These are phyloP conservation scores for Trichoderma afroharzianum DNA, from an alignment of 2,329 filamentous ascomycete species.

Conservation along the genomic window DNA sequence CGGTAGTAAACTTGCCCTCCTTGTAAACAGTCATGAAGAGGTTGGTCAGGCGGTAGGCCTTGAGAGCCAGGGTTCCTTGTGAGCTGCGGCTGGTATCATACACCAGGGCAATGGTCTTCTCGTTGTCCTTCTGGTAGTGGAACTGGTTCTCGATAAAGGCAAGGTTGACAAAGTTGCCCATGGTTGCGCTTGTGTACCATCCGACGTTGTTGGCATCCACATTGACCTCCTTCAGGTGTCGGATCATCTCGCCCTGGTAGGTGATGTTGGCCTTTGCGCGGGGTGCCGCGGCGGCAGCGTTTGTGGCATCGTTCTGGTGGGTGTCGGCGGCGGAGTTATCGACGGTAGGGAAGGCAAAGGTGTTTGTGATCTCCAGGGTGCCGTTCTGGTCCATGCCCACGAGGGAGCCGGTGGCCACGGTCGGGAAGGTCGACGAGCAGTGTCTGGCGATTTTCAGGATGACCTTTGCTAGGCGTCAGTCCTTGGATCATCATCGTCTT, in stretches of 20 bases:
- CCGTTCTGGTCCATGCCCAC: conserved; percentile 88
- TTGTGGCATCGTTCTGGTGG: conserved; percentile 72
- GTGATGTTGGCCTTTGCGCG: conserved; percentile 83
- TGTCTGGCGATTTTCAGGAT: conserved; percentile 99
- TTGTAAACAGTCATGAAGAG: conserved; percentile 89
- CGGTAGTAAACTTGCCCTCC: conserved; percentile 96
- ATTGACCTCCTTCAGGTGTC: conserved; percentile 93
- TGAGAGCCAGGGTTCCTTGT: conserved; percentile 82
- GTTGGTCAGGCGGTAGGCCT: conserved; percentile 85
- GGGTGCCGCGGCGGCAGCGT: conserved; percentile 80
- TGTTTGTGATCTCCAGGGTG: conserved; percentile 86
- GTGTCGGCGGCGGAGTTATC: conserved; percentile 68
- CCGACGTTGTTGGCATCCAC: conserved; percentile 97
- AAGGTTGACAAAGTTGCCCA: conserved; percentile 96
- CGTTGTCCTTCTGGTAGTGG: conserved; percentile 95
- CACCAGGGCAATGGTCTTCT: conserved; percentile 81
- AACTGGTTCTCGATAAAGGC: conserved; percentile 97
- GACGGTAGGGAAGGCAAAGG: conserved; percentile 85
- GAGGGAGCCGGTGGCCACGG: conserved; percentile 81
- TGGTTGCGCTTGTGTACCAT: conserved; percentile 97
- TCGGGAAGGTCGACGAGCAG: conserved; percentile 82
- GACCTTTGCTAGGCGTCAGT: conserved; percentile 52
- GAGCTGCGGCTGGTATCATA: conserved; percentile 95
- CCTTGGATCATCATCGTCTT: conserved; percentile 15
- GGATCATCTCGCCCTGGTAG: conserved; percentile 97